Base-by-base conservation (phyloP, 2,329 filamentous ascomycete genomes). In the Scedosporium apiospermum region DNA sequence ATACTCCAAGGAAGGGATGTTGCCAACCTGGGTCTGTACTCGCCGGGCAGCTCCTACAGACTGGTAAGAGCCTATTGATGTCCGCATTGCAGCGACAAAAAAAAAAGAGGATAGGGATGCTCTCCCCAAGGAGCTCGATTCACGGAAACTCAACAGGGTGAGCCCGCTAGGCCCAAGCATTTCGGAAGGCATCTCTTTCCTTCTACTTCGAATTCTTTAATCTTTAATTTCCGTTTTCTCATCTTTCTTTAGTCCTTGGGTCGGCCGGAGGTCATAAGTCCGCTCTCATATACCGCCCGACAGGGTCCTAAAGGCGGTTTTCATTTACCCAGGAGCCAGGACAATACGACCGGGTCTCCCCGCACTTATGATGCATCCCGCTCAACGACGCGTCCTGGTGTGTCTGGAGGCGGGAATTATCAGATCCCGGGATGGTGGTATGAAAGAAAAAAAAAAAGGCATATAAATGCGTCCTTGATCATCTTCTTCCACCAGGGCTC, bases 261-360 rank as follows among this genome's bases (percentile, higher is more conserved):
- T 23, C 18, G 51, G 12, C 6, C 60, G 60, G 60, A 62, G 38
- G 60, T 16, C 26, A n/a, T 62, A 53, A 49, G 51, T 62, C 60
- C 60, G 60, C 53, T 53, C 57, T 62, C 51, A 62, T 62, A 57
- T 58, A 18, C n/a, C 26, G 6, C 10, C 26, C 18, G 12, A 18
- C 44, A 16, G 6, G 14, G 16, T 16, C 12, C 58, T 9, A 44
- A 34, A 6, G 18, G 23, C 16, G 59, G 49, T 21, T 27, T 46
- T 61, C 44, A 61, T 53, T 61, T 61, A 61, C 2, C 59, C 59
- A 61, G 59, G 51, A 7, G 51, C 18, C 12, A 23, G 51, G 18
- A 23, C 51, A 27, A 55, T 55, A 23, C 23, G 18, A 23, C 18
- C 18, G 51, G 51, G 51, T 10, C 34, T 38, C 51, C 51, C 51